phyloP scores from a whole-genome alignment of 176 grass and related monocot species.

The Ensete glaucum region DNA sequence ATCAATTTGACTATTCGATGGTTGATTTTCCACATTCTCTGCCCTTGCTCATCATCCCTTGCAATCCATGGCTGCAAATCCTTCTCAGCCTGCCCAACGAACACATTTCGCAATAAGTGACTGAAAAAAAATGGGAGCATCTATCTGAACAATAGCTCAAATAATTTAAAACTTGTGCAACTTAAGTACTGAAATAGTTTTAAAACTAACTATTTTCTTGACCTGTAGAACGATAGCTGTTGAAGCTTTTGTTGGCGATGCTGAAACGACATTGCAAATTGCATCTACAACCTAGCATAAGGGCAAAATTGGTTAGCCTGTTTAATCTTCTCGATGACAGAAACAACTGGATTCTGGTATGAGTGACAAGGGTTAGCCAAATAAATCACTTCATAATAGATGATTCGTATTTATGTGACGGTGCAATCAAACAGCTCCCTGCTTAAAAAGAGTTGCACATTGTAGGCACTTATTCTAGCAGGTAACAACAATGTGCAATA shows the following conservation, averaged over 20 bases:
- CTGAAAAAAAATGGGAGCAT: slow-evolving; percentile 28
- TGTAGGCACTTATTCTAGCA: too few relatives aligned
- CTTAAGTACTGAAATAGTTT: slow-evolving; percentile 3
- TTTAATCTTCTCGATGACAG: too few relatives aligned
- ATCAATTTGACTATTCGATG: slow-evolving; percentile 93
- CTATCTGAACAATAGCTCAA: not conserved
- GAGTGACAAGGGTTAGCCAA: not conserved
- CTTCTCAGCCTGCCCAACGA: slow-evolving; percentile 62
- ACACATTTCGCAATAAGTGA: slow-evolving; percentile 44
- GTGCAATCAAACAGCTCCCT: too few relatives aligned
- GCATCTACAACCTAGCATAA: slow-evolving; percentile 86
- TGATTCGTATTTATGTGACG: too few relatives aligned
- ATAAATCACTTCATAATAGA: not conserved
- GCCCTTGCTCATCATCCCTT: slow-evolving; percentile 83
- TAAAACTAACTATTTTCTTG: slow-evolving; percentile 29
- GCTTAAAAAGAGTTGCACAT: too few relatives aligned
- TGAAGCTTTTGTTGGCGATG: slow-evolving; percentile 88
- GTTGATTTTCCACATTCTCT: slow-evolving; percentile 96
- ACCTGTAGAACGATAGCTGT: slow-evolving; percentile 97
- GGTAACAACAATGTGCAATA: too few relatives aligned
- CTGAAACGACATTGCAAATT: slow-evolving; percentile 94
- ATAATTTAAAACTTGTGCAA: not conserved
- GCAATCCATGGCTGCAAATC: slow-evolving; percentile 98
- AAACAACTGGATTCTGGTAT: not conserved
- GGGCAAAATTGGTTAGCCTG: not conserved